Evolutionary conservation across 805 yeast species (phyloP), one percentile per base, ranked within the genome.

Genomic region (Candida corydali): DNA sequence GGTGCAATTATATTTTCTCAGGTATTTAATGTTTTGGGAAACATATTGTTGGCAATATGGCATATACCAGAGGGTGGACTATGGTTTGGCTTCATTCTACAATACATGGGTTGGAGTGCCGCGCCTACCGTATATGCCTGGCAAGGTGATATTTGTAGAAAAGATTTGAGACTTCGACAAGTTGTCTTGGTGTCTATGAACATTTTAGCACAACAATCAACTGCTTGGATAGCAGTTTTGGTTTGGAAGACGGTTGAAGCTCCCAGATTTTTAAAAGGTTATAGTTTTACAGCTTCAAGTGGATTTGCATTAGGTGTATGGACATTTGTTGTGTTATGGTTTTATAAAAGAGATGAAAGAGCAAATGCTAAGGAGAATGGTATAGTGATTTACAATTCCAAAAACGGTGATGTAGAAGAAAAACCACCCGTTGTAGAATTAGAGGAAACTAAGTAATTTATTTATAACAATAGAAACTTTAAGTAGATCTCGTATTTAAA

Each of bases 21-120:
- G 34, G 60, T 69, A 1, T 69, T 78, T 65, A 77, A 76, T 45
- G 58, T 75, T 19, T 48, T 70, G 7, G 80, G 82, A 9, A 76
- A 78, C 49, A 63, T 65, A 0, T 61, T 79, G 17, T 57, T 79
- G 44, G 78, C 80, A 5, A 70, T 69, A 29, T 79, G 85, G 85
- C 56, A 77, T 43, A 75, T 78, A 19, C 66, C 78, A 0, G 63
- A 63, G 28, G 41, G 63, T n/a, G 77, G 82, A 10, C 76, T 78
- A 54, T 78, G 84, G 83, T 76, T 70, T 61, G 85, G 78, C 0
- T 79, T 74, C 52, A 64, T 77, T 48, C 63, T 73, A 33, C 76
- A 75, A 15, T 78, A 78, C 50, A 75, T 76, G 54, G 74, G 79
- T 9, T 78, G 81, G 70, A 74, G 82, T 12, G 75, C 75, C 53